Evolutionary conservation across 176 grass and related monocot species (phyloP).

Genomic region (Lolium perenne): DNA sequence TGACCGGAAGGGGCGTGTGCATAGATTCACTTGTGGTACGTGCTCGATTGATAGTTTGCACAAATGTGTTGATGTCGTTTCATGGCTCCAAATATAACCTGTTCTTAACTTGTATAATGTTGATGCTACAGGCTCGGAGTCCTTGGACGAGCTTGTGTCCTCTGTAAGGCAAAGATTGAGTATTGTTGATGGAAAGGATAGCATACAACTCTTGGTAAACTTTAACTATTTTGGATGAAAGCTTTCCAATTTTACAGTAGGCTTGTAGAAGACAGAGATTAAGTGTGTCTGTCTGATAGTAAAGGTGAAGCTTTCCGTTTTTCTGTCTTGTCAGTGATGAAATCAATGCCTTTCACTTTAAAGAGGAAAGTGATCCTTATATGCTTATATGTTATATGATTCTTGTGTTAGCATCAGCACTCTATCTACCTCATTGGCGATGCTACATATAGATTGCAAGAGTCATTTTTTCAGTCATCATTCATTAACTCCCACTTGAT

Average conservation of each 20-base stretch:
- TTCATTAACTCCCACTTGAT: conserved; percentile 17
- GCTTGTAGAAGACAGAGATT: conserved; percentile 20
- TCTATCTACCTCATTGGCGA: background rate
- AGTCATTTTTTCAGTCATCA: conserved; percentile 19
- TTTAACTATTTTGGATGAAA: conserved; percentile 30
- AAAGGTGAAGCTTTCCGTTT: conserved; percentile 31
- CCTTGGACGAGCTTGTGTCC: conserved; percentile 68
- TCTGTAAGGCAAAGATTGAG: conserved; percentile 68
- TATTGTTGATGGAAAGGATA: conserved; percentile 55
- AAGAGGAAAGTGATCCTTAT: background rate
- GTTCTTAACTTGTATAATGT: conserved; percentile 37
- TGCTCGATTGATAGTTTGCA: conserved; percentile 36
- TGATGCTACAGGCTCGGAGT: conserved; percentile 60
- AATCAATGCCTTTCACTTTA: conserved; percentile 14
- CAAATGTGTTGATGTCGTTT: conserved; percentile 20
- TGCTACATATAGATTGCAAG: conserved; percentile 17
- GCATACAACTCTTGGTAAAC: conserved; percentile 85
- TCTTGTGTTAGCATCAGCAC: conserved; percentile 12
- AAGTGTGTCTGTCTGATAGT: conserved; percentile 13
- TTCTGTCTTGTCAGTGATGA: background rate
- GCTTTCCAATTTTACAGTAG: conserved; percentile 5
- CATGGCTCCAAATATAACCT: conserved; percentile 18
- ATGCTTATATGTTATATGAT: conserved; percentile 17
- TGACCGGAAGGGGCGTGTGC: conserved; percentile 75
- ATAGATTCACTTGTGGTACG: conserved; percentile 88